Conservation (phyloP, 2,329 filamentous ascomycete genomes). For the Kalaharituber pfeilii region DNA sequence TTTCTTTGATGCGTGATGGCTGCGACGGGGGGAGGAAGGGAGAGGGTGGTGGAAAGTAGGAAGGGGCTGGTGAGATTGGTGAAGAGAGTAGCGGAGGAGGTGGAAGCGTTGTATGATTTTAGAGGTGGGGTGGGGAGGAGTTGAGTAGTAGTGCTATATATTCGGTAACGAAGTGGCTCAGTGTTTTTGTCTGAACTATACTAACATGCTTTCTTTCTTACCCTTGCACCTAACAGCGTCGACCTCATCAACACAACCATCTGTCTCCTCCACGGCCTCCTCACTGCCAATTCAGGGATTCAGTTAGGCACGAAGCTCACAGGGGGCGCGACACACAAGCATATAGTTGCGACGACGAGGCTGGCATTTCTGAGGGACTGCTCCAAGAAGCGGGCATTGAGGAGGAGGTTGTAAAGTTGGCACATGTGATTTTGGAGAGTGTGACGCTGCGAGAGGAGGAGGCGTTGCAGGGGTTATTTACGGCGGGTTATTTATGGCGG, state of each 20-base stretch:
- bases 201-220: background rate
- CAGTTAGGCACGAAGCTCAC: conserved; percentile 41
- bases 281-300: conserved; percentile 33
- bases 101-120: conserved; percentile 42
- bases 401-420: conserved; percentile 60
- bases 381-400: conserved; percentile 62
- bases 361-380: conserved; percentile 69
- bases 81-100: conserved; percentile 54
- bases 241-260: conserved; percentile 42
- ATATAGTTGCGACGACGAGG: conserved; percentile 60
- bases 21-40: conserved; percentile 9
- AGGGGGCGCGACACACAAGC: conserved; percentile 64
- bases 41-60: conserved; percentile 19
- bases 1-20: conserved; percentile 27
- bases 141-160: conserved; percentile 18
- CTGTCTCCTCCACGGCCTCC: conserved; percentile 43
- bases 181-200: background rate
- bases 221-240: conserved; percentile 23
- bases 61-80: conserved; percentile 30
- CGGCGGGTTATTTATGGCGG: too few relatives aligned
- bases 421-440: conserved; percentile 63
- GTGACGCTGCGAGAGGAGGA: conserved; percentile 66
- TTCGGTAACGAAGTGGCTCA: too few relatives aligned
- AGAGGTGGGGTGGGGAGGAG: conserved; percentile 32
- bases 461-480: conserved; percentile 35